A percentile compares a stretch with the other conserved stretches of the same genome.
phyloP scores from a whole-genome alignment of 139 green algal genomes.

The Micractinium sp. region DNA sequence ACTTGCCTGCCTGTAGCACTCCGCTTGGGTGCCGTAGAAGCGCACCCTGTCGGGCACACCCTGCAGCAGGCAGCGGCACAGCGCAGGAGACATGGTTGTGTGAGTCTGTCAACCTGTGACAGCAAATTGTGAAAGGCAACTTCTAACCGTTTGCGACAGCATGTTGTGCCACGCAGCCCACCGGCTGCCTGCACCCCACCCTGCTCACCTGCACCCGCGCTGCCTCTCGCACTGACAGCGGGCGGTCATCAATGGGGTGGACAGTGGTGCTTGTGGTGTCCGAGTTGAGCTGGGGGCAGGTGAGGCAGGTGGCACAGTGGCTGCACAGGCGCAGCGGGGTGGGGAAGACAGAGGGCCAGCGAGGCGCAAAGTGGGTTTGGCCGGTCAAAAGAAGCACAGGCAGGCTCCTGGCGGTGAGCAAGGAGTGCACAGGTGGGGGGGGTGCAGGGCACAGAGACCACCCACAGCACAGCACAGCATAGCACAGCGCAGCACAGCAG shows the following conservation, averaged over 20 bases:
- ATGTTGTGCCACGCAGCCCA: neutral
- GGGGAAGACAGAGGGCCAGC: too few relatives aligned
- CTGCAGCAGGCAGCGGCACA: neutral
- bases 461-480: too few relatives aligned
- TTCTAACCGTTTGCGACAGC: too few relatives aligned
- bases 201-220: constrained; percentile 3
- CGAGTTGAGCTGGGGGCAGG: neutral
- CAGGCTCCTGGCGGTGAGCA: too few relatives aligned
- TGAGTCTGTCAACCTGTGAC: too few relatives aligned
- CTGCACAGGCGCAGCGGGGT: neutral
- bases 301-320: constrained; percentile 18
- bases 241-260: neutral
- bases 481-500: too few relatives aligned
- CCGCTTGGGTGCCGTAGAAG: neutral
- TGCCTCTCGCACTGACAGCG: constrained; percentile 4
- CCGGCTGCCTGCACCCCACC: neutral
- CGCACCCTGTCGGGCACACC: constrained; percentile 1
- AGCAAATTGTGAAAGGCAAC: too few relatives aligned
- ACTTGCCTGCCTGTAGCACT: constrained; percentile 1
- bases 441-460: too few relatives aligned
- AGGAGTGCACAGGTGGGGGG: too few relatives aligned
- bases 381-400: too few relatives aligned
- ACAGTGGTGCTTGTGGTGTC: constrained; percentile 8
- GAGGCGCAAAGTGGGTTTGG: too few relatives aligned
- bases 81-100: neutral